Percentiles rank a stretch among this genome's conserved stretches.
Conservation (phyloP, 164 flowering plant genomes). For the Umbilicus rupestris region DNA sequence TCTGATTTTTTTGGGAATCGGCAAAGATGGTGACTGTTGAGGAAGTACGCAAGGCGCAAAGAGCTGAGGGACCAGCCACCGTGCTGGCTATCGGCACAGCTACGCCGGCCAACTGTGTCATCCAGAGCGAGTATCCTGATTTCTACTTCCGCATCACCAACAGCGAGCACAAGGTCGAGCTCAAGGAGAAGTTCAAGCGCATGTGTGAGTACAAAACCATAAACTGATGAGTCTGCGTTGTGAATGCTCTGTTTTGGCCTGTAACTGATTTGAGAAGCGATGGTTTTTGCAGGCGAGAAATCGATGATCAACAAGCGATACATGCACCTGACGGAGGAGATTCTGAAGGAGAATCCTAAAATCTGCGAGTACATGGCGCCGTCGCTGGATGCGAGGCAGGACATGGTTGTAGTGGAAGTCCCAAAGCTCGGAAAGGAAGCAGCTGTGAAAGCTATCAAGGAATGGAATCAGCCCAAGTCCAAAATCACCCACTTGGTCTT, state of each 20-base stretch:
- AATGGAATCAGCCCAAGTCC: constrained; percentile 6
- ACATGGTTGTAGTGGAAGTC: not conserved
- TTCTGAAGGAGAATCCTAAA: too few species aligned
- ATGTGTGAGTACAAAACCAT: not conserved
- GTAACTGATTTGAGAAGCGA: too few species aligned
- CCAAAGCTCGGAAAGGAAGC: constrained; percentile 7
- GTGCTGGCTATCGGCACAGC: constrained; percentile 4
- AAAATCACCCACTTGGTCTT: constrained; percentile 5
- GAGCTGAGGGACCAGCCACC: constrained; percentile 8
- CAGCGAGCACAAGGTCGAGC: constrained; percentile 8
- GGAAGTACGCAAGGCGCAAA: not conserved
- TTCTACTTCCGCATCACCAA: constrained; percentile 9
- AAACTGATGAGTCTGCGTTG: not conserved
- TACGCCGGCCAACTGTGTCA: not conserved
- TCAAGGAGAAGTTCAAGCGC: too few species aligned
- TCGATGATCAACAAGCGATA: too few species aligned
- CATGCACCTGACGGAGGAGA: too few species aligned
- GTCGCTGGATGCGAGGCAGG: not conserved
- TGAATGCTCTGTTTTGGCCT: not conserved
- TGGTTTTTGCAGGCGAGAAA: too few species aligned
- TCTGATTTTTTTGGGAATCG: too few species aligned
- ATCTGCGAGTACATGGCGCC: constrained; percentile 6
- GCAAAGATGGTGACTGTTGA: constrained; percentile 5
- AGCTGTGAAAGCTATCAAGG: not conserved
- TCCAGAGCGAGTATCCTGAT: constrained; percentile 4